These are phyloP conservation scores for Calonectria pseudoreteaudii DNA, from an alignment of 2,329 filamentous ascomycete genomes.

Conservation along the genomic window DNA sequence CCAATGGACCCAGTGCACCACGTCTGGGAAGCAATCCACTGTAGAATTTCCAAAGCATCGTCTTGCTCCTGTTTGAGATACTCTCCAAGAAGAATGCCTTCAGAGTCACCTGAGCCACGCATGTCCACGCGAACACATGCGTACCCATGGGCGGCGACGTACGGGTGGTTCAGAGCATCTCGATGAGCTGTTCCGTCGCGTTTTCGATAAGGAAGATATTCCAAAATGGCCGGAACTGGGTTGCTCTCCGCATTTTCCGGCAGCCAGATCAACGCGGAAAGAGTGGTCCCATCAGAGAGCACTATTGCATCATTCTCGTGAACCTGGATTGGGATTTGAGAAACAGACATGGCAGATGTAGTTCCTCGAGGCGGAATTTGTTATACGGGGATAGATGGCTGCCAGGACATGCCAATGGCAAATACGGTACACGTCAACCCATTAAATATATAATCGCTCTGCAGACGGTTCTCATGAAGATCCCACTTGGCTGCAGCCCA, in stretches of 20 bases:
- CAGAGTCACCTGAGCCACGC: slow-evolving; percentile 11
- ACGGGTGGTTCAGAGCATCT: slow-evolving; percentile 13
- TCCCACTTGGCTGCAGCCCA: not conserved
- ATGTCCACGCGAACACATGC: slow-evolving; percentile 17
- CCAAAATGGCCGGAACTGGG: slow-evolving; percentile 11
- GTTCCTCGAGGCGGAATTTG: not conserved
- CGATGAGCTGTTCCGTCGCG: slow-evolving; percentile 4
- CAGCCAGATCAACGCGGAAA: slow-evolving; percentile 16
- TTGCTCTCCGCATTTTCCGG: not conserved
- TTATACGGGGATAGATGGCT: not conserved
- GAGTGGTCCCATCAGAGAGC: not conserved
- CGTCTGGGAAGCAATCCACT: slow-evolving; percentile 5
- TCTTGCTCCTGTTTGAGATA: slow-evolving; percentile 15
- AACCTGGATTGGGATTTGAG: slow-evolving; percentile 1
- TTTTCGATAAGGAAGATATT: slow-evolving; percentile 17
- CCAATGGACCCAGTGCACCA: slow-evolving; percentile 19
- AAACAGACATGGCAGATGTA: not conserved
- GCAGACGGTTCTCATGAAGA: not conserved
- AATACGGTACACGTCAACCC: not conserved
- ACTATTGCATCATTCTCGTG: slow-evolving; percentile 3
- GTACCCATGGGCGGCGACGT: slow-evolving; percentile 10
- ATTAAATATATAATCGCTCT: not conserved
- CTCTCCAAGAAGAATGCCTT: slow-evolving; percentile 14
- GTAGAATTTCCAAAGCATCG: slow-evolving; percentile 14
- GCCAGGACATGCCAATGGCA: not conserved